A percentile compares a stretch with the other conserved stretches of the same genome.
Evolutionary conservation across 495 filamentous ascomycete genomes (phyloP).

Genomic region (Penicillium robsamsonii): DNA sequence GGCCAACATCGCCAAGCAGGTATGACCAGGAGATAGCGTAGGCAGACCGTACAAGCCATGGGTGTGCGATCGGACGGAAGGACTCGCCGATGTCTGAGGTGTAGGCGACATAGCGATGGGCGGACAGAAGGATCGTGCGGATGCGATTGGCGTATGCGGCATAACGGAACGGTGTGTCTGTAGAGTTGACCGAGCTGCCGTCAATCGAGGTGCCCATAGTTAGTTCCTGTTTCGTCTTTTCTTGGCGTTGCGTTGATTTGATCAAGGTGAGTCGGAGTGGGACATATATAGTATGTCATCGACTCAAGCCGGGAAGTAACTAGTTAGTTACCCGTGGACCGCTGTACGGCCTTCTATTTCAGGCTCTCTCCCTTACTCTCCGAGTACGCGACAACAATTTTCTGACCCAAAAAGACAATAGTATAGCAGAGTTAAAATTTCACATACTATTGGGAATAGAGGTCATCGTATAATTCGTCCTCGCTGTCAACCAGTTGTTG

Average conservation of each 20-base stretch:
- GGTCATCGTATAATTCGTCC: slow-evolving; percentile 72
- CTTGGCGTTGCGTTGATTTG: slow-evolving; percentile 6
- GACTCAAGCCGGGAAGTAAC: slow-evolving; percentile 13
- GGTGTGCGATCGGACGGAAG: slow-evolving; percentile 90
- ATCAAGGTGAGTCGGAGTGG: neutral
- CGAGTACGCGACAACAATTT: slow-evolving; percentile 2
- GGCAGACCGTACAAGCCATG: slow-evolving; percentile 71
- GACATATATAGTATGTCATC: slow-evolving; percentile 2
- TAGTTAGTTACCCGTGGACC: neutral
- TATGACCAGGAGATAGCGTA: slow-evolving; percentile 95
- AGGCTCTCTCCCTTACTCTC: neutral
- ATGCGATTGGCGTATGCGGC: slow-evolving; percentile 86
- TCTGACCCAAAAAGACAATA: neutral
- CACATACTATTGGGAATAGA: slow-evolving; percentile 79
- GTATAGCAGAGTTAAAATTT: neutral
- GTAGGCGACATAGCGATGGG: slow-evolving; percentile 96
- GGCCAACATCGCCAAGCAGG: slow-evolving; percentile 80
- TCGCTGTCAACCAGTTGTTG: slow-evolving; percentile 76
- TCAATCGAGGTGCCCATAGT: slow-evolving; percentile 17
- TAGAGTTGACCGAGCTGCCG: slow-evolving; percentile 71
- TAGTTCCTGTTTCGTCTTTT: slow-evolving; percentile 9
- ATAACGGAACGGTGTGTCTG: slow-evolving; percentile 81
- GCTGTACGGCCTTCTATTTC: neutral
- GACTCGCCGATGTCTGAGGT: slow-evolving; percentile 96
- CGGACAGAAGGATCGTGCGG: slow-evolving; percentile 83